A percentile compares a stretch with the other conserved stretches of the same genome.
Conservation (phyloP, 2,329 filamentous ascomycete species). For the Fusarium sp. region DNA sequence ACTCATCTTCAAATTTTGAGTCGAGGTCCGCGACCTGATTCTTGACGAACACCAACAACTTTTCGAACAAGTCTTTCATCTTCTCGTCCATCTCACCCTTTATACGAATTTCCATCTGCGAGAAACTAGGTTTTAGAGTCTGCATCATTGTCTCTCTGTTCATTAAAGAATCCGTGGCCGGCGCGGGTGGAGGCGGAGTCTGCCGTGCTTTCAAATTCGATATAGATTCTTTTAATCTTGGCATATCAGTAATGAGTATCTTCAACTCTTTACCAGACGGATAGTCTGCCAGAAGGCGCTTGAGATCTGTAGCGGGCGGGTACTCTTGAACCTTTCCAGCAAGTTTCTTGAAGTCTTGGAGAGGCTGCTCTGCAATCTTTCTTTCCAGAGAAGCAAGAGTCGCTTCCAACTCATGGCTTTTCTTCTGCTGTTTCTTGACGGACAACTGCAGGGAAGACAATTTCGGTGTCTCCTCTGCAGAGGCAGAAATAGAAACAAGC, state of each 20-base stretch:
- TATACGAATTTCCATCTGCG: constrained; percentile 14
- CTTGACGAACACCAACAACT: constrained; percentile 30
- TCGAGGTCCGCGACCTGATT: constrained; percentile 18
- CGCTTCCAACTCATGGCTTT: not conserved
- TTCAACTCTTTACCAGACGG: constrained; percentile 10
- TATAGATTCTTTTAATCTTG: constrained; percentile 10
- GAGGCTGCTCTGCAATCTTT: not conserved
- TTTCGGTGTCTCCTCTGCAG: not conserved
- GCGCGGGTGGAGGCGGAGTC: not conserved
- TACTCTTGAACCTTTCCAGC: constrained; percentile 1
- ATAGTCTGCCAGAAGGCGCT: constrained; percentile 14
- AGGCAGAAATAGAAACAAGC: not conserved
- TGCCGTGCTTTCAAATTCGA: not conserved
- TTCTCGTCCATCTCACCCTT: not conserved
- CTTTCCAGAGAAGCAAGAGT: constrained; percentile 3
- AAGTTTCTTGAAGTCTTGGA: constrained; percentile 11
- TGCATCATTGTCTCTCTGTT: constrained; percentile 20
- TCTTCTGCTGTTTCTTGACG: constrained; percentile 7
- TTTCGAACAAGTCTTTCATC: constrained; percentile 13
- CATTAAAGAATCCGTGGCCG: not conserved
- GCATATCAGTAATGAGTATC: constrained; percentile 4
- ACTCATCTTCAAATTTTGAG: not conserved
- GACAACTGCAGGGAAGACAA: not conserved
- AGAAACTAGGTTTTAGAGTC: constrained; percentile 15
- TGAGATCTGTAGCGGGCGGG: constrained; percentile 4